Conservation (phyloP, 2,329 filamentous ascomycete species). For the Aulographum hederae region DNA sequence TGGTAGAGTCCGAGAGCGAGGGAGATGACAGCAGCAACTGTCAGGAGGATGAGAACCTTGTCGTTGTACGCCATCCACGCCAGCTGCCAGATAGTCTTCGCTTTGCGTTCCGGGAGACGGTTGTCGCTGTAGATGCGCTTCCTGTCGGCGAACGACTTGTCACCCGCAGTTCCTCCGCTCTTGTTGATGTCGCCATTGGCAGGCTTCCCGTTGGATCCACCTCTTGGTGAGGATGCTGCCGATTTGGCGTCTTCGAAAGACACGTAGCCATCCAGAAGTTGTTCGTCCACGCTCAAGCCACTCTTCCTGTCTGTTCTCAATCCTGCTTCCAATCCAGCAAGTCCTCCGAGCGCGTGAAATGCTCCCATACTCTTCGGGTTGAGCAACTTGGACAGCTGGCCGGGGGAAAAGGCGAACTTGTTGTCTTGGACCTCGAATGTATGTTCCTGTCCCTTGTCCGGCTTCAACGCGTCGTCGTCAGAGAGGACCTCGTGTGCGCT, state of each 20-base stretch:
- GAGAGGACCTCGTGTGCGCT: conserved; percentile 33
- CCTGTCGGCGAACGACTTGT: conserved; percentile 36
- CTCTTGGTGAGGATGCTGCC: not conserved
- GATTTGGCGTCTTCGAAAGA: conserved; percentile 45
- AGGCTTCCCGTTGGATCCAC: too few relatives aligned
- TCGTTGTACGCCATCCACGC: conserved; percentile 75
- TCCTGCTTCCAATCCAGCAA: conserved; percentile 56
- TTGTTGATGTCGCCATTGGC: not conserved
- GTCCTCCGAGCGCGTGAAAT: conserved; percentile 57
- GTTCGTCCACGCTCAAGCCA: conserved; percentile 56
- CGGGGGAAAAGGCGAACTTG: conserved; percentile 68
- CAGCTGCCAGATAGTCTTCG: conserved; percentile 50
- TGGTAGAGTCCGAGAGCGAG: conserved; percentile 60
- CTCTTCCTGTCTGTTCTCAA: conserved; percentile 44
- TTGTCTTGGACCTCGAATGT: conserved; percentile 64
- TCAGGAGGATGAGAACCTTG: conserved; percentile 57
- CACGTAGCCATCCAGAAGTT: conserved; percentile 41
- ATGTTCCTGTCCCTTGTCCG: conserved; percentile 56
- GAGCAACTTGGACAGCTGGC: conserved; percentile 63
- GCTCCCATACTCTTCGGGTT: conserved; percentile 64
- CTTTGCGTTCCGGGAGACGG: conserved; percentile 48
- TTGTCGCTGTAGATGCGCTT: conserved; percentile 55
- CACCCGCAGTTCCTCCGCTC: not conserved
- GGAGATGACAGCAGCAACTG: conserved; percentile 54
- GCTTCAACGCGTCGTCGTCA: conserved; percentile 50